phyloP scores from a whole-genome alignment of 768 basidiomycete species.

The Wakefieldia striispora region DNA sequence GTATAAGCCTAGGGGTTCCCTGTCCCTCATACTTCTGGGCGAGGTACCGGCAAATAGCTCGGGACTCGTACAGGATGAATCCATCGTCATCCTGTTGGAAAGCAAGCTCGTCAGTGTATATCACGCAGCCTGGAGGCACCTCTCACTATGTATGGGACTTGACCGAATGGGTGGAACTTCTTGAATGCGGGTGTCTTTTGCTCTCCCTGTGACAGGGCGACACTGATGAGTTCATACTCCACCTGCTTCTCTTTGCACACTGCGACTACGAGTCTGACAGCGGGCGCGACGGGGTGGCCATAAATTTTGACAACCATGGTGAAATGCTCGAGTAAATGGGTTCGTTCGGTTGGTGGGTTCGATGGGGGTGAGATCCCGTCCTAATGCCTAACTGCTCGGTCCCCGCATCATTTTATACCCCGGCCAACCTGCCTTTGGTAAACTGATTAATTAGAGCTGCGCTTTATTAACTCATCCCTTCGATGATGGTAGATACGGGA shows the following conservation, averaged over 20 bases:
- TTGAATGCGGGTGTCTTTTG: slow-evolving; percentile 35
- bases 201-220: slow-evolving; percentile 34
- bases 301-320: slow-evolving; percentile 47
- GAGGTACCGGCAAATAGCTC: slow-evolving; percentile 34
- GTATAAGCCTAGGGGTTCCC: slow-evolving; percentile 22
- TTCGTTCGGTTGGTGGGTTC: neutral
- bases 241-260: slow-evolving; percentile 40
- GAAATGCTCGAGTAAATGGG: neutral
- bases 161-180: slow-evolving; percentile 38
- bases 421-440: too few species aligned
- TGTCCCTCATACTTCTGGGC: slow-evolving; percentile 24
- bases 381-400: too few species aligned
- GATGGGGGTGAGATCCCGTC: neutral
- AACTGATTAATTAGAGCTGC: too few species aligned
- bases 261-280: slow-evolving; percentile 39
- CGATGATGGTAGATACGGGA: too few species aligned
- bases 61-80: slow-evolving; percentile 25
- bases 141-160: slow-evolving; percentile 34
- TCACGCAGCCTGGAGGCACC: neutral
- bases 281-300: slow-evolving; percentile 36
- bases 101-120: neutral
- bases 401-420: slow-evolving; percentile 4
- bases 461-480: too few species aligned
- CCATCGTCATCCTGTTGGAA: slow-evolving; percentile 30
- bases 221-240: slow-evolving; percentile 35